Conservation (phyloP, 495 filamentous ascomycete species). For the Tuber umbilicatum region DNA sequence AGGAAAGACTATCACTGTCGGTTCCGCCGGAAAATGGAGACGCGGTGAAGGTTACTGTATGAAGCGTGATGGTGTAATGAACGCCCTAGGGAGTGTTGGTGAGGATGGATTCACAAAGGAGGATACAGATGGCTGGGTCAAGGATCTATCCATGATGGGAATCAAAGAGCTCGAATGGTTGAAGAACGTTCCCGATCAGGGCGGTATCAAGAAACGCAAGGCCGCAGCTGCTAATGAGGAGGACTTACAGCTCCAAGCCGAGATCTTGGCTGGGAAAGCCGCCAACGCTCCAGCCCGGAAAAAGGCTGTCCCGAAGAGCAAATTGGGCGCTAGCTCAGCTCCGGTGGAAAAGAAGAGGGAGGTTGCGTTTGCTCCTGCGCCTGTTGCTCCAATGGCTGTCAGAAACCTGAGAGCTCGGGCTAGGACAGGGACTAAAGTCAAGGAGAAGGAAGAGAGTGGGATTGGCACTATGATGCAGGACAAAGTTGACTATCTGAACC, state of each 20-base stretch:
- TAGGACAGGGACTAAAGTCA: not conserved
- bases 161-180: conserved; percentile 30
- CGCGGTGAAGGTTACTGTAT: conserved; percentile 36
- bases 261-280: conserved; percentile 23
- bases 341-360: not conserved
- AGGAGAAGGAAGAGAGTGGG: conserved; percentile 36
- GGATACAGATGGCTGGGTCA: conserved; percentile 36
- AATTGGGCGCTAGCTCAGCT: not conserved
- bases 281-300: not conserved
- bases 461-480: conserved; percentile 56
- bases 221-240: conserved; percentile 18
- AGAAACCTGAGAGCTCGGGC: not conserved
- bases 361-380: not conserved
- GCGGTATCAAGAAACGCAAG: conserved; percentile 18
- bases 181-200: conserved; percentile 28
- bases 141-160: conserved; percentile 34
- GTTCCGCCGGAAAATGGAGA: conserved; percentile 26
- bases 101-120: conserved; percentile 34
- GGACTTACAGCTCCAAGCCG: conserved; percentile 22
- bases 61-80: conserved; percentile 39
- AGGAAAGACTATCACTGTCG: conserved; percentile 28
- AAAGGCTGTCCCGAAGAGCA: conserved; percentile 3
- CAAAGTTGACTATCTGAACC: conserved; percentile 70
- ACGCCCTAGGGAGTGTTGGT: conserved; percentile 19
- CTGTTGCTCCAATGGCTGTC: not conserved